phyloP scores from a whole-genome alignment of 2,329 filamentous ascomycete genomes.

The Trichoderma sp. region DNA sequence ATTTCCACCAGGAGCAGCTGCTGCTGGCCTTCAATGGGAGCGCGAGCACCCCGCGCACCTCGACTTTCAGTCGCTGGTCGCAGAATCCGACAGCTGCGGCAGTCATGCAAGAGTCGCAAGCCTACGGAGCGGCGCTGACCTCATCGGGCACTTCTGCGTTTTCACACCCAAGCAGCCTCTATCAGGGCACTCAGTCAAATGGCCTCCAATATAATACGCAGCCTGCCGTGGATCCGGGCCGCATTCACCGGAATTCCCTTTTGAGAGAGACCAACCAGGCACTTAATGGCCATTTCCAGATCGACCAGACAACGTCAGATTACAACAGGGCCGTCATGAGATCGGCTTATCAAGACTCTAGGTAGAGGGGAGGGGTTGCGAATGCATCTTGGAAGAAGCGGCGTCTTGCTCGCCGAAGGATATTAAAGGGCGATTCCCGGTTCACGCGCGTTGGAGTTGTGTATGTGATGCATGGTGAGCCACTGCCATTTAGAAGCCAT shows the following conservation, averaged over 20 bases:
- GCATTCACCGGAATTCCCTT: conserved; percentile 21
- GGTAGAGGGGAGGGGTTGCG: conserved; percentile 19
- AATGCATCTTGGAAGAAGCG: not conserved
- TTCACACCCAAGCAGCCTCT: conserved; percentile 50
- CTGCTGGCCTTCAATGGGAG: conserved; percentile 34
- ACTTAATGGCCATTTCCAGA: conserved; percentile 29
- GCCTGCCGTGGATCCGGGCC: conserved; percentile 18
- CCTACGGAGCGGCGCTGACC: conserved; percentile 20
- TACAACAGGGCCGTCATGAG: conserved; percentile 38
- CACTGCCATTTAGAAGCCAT: not conserved
- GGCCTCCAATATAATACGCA: conserved; percentile 24
- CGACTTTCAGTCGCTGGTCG: conserved; percentile 33
- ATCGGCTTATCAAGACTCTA: conserved; percentile 32
- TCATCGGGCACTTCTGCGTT: conserved; percentile 39
- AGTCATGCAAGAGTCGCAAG: conserved; percentile 24
- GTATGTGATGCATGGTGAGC: not conserved
- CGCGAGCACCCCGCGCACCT: conserved; percentile 29
- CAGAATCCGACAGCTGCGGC: conserved; percentile 24
- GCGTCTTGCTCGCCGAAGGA: not conserved
- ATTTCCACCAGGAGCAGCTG: conserved; percentile 34
- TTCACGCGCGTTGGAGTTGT: not conserved
- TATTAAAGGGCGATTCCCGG: not conserved
- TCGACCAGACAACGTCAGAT: conserved; percentile 34
- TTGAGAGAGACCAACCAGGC: conserved; percentile 13
- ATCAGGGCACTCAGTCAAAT: conserved; percentile 44